These are phyloP conservation scores for Neodidymelliopsis sp. DNA, from an alignment of 2,329 filamentous ascomycete species.

Conservation along the genomic window DNA sequence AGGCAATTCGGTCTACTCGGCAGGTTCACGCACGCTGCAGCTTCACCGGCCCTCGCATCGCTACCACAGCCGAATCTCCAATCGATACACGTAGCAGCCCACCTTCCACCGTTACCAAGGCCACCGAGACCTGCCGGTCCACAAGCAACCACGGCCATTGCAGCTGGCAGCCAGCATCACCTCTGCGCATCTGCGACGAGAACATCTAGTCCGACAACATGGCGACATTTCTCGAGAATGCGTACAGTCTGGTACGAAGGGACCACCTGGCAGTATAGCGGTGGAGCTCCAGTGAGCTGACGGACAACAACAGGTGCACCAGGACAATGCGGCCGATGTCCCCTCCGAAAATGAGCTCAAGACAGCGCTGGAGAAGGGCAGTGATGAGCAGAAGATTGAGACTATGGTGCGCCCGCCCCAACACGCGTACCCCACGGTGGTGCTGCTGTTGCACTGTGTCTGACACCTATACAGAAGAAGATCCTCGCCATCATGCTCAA, in stretches of 20 bases:
- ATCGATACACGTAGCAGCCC: conserved; percentile 48
- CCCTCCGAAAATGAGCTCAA: conserved; percentile 90
- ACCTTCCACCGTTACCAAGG: conserved; percentile 36
- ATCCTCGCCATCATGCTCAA: conserved; percentile 98
- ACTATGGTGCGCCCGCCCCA: conserved; percentile 59
- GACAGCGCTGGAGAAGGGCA: conserved; percentile 91
- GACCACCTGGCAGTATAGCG: conserved; percentile 36
- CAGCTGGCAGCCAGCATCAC: conserved; percentile 19
- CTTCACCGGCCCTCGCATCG: conserved; percentile 18
- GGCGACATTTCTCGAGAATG: conserved; percentile 92
- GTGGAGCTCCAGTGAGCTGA: conserved; percentile 41
- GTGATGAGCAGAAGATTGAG: conserved; percentile 89
- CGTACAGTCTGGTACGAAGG: conserved; percentile 79
- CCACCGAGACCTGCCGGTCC: conserved; percentile 38
- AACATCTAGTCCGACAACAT: conserved; percentile 63
- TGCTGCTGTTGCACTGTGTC: conserved; percentile 70
- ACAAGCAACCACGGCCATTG: conserved; percentile 40
- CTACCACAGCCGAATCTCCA: conserved; percentile 21
- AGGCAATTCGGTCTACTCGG: conserved; percentile 24
- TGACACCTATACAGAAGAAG: conserved; percentile 65
- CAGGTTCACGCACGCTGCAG: conserved; percentile 18
- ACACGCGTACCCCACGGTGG: conserved; percentile 33
- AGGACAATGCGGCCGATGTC: conserved; percentile 95
- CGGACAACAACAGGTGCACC: conserved; percentile 66
- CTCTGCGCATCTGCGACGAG: conserved; percentile 8